Conservation (phyloP, 2,329 filamentous ascomycete species). For the Cercospora citrullina region DNA sequence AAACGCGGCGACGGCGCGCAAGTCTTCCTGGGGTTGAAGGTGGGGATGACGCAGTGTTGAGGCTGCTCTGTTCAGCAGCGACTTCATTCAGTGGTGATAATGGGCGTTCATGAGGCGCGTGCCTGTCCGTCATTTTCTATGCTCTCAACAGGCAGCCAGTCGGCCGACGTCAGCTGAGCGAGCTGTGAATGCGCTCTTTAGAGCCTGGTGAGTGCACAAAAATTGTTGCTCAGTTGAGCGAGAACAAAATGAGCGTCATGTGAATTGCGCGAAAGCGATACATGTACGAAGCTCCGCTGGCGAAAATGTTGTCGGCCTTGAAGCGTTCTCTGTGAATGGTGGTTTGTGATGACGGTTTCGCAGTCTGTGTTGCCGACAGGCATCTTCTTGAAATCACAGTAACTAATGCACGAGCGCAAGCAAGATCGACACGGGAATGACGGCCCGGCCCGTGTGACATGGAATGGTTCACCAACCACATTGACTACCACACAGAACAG, state of each 20-base stretch:
- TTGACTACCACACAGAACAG: background rate
- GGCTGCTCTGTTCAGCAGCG: background rate
- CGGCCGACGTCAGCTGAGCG: background rate
- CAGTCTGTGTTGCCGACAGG: background rate
- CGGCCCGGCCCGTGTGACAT: background rate
- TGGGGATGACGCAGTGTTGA: background rate
- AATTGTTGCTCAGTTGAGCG: background rate
- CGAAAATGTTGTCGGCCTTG: background rate
- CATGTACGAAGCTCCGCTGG: background rate
- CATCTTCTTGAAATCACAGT: background rate
- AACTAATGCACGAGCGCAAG: background rate
- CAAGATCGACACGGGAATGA: background rate
- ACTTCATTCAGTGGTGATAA: background rate
- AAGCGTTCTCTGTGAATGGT: background rate
- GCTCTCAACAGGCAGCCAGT: background rate
- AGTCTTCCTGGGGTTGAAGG: background rate
- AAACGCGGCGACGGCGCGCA: constrained; percentile 2
- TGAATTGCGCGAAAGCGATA: background rate
- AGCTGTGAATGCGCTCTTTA: background rate
- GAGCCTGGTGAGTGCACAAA: background rate
- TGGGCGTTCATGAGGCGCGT: background rate
- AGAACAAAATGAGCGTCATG: background rate
- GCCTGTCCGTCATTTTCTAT: background rate
- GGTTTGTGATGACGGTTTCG: background rate
- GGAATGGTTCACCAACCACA: background rate